Percentiles rank a stretch among this genome's conserved stretches.
These are phyloP conservation scores for Ceratobasidium theobromae DNA, from an alignment of 1,284 basidiomycete genomes.

Conservation along the genomic window DNA sequence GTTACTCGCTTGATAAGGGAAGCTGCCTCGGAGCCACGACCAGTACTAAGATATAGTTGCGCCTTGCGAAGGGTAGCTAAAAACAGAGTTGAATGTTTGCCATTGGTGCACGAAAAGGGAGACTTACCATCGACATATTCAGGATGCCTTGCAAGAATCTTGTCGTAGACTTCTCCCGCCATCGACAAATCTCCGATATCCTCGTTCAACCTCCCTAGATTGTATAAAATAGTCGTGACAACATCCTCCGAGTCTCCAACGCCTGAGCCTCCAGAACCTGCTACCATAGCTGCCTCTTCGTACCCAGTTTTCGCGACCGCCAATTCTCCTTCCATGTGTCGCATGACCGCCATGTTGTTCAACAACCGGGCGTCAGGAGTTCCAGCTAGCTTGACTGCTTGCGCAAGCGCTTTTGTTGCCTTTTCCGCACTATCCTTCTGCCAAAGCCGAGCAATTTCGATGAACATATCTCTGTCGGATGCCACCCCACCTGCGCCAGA, in stretches of 20 bases:
- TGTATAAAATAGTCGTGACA: slow-evolving; percentile 83
- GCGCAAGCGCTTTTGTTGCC: slow-evolving; percentile 68
- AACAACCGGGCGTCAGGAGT: slow-evolving; percentile 64
- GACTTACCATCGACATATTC: slow-evolving; percentile 89
- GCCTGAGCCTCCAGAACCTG: slow-evolving; percentile 47
- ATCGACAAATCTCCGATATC: slow-evolving; percentile 68
- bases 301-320: slow-evolving; percentile 61
- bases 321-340: slow-evolving; percentile 69
- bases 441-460: slow-evolving; percentile 86
- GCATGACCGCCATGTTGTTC: slow-evolving; percentile 81
- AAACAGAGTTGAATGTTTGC: slow-evolving; percentile 20
- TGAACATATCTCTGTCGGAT: slow-evolving; percentile 75
- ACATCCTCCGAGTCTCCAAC: slow-evolving; percentile 54
- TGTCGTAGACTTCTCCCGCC: slow-evolving; percentile 82
- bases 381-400: slow-evolving; percentile 61
- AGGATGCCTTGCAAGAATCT: slow-evolving; percentile 80
- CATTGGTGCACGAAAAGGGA: neutral
- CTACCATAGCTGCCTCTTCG: slow-evolving; percentile 65
- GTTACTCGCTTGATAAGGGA: slow-evolving; percentile 85
- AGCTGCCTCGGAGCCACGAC: slow-evolving; percentile 77
- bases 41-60: slow-evolving; percentile 67
- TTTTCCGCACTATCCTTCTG: slow-evolving; percentile 76
- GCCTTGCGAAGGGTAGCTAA: slow-evolving; percentile 85
- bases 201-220: slow-evolving; percentile 86
- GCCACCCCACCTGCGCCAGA: slow-evolving; percentile 12